Percentiles rank a stretch among this genome's conserved stretches.
phyloP scores from a whole-genome alignment of 305 asterid genomes.

The Fraxinus albicans region DNA sequence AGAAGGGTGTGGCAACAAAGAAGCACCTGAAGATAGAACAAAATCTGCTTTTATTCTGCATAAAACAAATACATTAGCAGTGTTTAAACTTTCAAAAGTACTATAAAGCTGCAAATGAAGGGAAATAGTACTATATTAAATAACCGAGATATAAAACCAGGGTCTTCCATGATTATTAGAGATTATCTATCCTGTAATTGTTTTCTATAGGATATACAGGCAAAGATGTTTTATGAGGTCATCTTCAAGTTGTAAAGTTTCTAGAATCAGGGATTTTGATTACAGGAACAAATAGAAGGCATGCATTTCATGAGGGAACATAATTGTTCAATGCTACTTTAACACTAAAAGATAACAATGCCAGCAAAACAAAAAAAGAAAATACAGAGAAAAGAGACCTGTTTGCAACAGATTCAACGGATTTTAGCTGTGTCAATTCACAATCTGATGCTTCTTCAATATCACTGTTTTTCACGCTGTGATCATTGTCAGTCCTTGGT shows the following conservation, averaged over 20 bases:
- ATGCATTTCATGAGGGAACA: not conserved
- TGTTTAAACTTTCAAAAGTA: not conserved
- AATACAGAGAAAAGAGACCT: constrained; percentile 37
- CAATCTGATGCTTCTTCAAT: constrained; percentile 32
- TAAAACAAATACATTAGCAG: constrained; percentile 33
- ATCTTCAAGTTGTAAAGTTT: not conserved
- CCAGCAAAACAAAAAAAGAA: constrained; percentile 7
- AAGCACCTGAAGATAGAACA: constrained; percentile 72
- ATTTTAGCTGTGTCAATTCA: constrained; percentile 33
- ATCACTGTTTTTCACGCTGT: constrained; percentile 29
- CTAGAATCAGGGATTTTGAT: not conserved
- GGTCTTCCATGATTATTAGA: not conserved
- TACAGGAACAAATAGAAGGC: not conserved
- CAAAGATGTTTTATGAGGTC: not conserved
- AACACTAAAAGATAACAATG: not conserved
- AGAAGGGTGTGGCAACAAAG: constrained; percentile 70
- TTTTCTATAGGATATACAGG: not conserved
- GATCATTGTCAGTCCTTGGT: constrained; percentile 28
- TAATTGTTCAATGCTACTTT: not conserved
- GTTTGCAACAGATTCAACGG: constrained; percentile 25
- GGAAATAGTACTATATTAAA: not conserved
- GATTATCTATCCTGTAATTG: not conserved
- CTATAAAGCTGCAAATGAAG: not conserved
- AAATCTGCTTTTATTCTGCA: constrained; percentile 43
- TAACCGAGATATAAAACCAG: not conserved